Evolutionary conservation across 768 basidiomycete genomes (phyloP).

Genomic region (Mrakia frigida): DNA sequence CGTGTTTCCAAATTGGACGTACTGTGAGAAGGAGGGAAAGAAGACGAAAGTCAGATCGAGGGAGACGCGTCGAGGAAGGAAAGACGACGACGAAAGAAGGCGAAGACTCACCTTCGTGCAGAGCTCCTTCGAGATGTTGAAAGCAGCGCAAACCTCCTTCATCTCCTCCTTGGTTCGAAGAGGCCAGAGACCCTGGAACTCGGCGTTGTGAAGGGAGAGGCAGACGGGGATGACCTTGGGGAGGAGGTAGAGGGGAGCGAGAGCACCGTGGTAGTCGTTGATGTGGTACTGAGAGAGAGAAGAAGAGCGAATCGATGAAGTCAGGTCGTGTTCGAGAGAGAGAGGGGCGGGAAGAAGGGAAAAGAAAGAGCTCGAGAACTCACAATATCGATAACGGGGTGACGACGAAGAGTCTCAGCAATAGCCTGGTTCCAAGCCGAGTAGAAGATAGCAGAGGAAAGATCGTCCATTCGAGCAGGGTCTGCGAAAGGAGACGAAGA

Average conservation of each 20-base stretch:
- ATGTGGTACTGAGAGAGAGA: conserved; percentile 28
- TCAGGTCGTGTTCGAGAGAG: neutral
- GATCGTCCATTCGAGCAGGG: conserved; percentile 93
- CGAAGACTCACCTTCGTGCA: conserved; percentile 61
- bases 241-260: conserved; percentile 82
- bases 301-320: neutral
- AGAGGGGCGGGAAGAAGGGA: too few species aligned
- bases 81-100: neutral
- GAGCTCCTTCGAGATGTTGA: conserved; percentile 93
- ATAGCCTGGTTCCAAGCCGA: conserved; percentile 98
- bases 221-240: conserved; percentile 87
- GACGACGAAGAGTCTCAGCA: conserved; percentile 79
- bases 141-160: conserved; percentile 96
- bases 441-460: conserved; percentile 94
- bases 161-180: conserved; percentile 94
- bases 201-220: conserved; percentile 90
- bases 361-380: neutral
- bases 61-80: too few species aligned
- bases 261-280: conserved; percentile 76
- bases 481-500: conserved; percentile 39
- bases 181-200: conserved; percentile 94
- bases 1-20: conserved; percentile 96
- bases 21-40: conserved; percentile 42
- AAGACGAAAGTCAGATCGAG: neutral
- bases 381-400: conserved; percentile 73